Conservation (phyloP, 2,329 filamentous ascomycete genomes). For the Phialophora tarda region DNA sequence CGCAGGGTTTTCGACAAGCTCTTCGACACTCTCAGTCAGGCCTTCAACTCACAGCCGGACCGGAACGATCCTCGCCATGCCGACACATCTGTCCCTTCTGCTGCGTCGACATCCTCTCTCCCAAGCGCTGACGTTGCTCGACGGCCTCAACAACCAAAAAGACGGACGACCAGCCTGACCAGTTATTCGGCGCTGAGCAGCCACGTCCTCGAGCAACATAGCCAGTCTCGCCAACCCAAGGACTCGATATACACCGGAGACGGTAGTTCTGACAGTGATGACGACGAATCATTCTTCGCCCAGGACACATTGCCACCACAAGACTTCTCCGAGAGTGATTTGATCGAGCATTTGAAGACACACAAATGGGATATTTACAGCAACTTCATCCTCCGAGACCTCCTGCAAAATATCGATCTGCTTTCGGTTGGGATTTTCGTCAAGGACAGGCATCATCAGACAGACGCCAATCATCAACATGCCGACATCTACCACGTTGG, state of each 20-base stretch:
- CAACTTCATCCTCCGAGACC: constrained; percentile 48
- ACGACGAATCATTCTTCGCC: constrained; percentile 49
- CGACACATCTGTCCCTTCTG: constrained; percentile 6
- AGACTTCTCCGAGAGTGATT: constrained; percentile 51
- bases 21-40: constrained; percentile 37
- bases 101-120: constrained; percentile 21
- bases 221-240: constrained; percentile 29
- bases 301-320: constrained; percentile 49
- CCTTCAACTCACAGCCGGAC: constrained; percentile 27
- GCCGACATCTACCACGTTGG: constrained; percentile 65
- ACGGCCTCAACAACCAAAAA: constrained; percentile 1
- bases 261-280: constrained; percentile 46
- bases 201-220: constrained; percentile 25
- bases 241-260: constrained; percentile 43
- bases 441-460: constrained; percentile 52
- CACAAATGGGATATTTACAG: constrained; percentile 52
- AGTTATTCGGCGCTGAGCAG: constrained; percentile 7
- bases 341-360: constrained; percentile 53
- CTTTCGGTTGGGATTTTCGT: constrained; percentile 43
- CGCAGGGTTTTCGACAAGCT: constrained; percentile 35
- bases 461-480: constrained; percentile 53
- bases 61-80: constrained; percentile 10
- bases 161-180: constrained; percentile 8
- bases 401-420: constrained; percentile 53
- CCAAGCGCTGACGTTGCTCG: constrained; percentile 4